A percentile compares a stretch with the other conserved stretches of the same genome.
phyloP scores from a whole-genome alignment of 495 filamentous ascomycete species.

The Chaetomium fimeti region DNA sequence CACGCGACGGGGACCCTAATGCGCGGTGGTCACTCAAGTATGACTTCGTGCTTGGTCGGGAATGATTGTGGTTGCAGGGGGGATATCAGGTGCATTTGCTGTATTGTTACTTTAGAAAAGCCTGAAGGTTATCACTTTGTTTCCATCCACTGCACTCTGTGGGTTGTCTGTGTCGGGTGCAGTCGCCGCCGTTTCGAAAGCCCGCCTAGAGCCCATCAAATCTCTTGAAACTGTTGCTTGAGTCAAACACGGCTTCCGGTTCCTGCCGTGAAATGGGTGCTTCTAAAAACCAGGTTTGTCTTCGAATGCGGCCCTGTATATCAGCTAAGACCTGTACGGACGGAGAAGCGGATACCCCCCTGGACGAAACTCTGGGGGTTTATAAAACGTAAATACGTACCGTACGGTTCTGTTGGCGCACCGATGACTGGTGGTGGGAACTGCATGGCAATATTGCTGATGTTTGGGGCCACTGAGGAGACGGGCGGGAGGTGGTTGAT shows the following conservation, averaged over 20 bases:
- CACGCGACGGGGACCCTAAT: constrained; percentile 56
- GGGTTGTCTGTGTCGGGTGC: not conserved
- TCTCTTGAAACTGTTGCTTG: not conserved
- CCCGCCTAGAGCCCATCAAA: not conserved
- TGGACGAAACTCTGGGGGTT: not conserved
- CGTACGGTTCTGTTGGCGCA: constrained; percentile 28
- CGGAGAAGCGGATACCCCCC: constrained; percentile 12
- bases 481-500: constrained; percentile 33
- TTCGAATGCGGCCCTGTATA: not conserved
- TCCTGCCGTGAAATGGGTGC: not conserved
- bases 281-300: constrained; percentile 14
- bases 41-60: constrained; percentile 48
- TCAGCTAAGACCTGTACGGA: constrained; percentile 16
- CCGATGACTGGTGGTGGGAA: constrained; percentile 26
- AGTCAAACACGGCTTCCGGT: not conserved
- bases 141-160: not conserved
- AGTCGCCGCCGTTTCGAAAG: not conserved
- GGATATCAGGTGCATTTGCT: not conserved
- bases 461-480: constrained; percentile 18
- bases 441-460: constrained; percentile 22
- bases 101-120: not conserved
- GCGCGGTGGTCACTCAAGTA: constrained; percentile 61
- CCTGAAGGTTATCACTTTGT: too few species aligned
- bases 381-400: constrained; percentile 16
- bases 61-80: not conserved